phyloP scores from a whole-genome alignment of 2,329 filamentous ascomycete genomes.

The Amesomyces nigricolor region DNA sequence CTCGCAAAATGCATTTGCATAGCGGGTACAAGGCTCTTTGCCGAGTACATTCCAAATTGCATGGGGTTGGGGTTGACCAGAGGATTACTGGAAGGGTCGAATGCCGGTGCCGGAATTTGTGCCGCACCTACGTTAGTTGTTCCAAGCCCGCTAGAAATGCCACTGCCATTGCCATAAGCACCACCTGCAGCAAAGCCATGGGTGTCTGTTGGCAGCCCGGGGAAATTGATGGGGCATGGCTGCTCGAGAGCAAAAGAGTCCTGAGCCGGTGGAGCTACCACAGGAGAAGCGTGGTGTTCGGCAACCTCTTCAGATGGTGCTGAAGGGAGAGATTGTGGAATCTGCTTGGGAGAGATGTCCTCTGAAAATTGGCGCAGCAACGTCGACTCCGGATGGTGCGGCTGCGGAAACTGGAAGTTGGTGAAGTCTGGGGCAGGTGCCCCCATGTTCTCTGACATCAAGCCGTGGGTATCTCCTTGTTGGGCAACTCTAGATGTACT shows the following conservation, averaged over 20 bases:
- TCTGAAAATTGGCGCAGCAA: constrained; percentile 27
- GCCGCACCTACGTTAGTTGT: not conserved
- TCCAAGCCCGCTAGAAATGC: not conserved
- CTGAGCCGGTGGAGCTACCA: not conserved
- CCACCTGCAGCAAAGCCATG: constrained; percentile 6
- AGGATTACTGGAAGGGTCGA: not conserved
- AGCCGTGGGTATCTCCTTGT: constrained; percentile 25
- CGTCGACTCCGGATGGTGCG: constrained; percentile 18
- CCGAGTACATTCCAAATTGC: constrained; percentile 19
- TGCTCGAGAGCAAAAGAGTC: constrained; percentile 11
- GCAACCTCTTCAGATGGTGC: not conserved
- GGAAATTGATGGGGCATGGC: constrained; percentile 18
- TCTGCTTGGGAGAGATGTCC: constrained; percentile 34
- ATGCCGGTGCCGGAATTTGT: not conserved
- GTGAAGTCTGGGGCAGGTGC: constrained; percentile 34
- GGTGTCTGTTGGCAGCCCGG: constrained; percentile 7
- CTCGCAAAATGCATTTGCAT: not conserved
- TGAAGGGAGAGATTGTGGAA: constrained; percentile 25
- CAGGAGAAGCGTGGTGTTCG: not conserved
- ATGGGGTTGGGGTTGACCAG: constrained; percentile 7
- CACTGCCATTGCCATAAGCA: constrained; percentile 4
- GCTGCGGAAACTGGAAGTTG: constrained; percentile 31
- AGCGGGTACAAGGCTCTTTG: constrained; percentile 13
- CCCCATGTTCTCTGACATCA: constrained; percentile 28
- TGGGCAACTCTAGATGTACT: constrained; percentile 29